Base-by-base conservation (phyloP, 352 stramenopile species). In the Phytophthora europaea region DNA sequence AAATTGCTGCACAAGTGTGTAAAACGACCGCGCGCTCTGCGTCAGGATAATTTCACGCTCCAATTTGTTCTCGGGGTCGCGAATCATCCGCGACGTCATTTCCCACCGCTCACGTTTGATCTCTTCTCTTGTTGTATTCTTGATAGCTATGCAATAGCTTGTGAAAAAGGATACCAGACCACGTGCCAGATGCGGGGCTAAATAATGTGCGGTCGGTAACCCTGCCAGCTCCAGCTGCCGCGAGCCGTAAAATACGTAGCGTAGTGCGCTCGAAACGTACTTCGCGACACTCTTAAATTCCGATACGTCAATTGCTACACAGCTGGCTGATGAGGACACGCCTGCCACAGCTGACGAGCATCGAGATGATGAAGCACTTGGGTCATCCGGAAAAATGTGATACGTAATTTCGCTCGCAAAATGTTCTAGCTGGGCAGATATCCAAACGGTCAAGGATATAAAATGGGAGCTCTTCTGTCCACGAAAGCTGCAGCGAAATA, bases 71-170 rank as follows among this genome's bases (percentile, higher is more conserved):
- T 93, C 84, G 1, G 85, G 83, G 40, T 94, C 87, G 9, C 89
- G 86, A 54, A 96, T 93, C 61, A 78, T 92, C 6, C 87, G 78
- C 26, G 78, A 79, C 18, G 77, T 78, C 82, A 94, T 90, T 59
- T 94, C 89, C 89, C 89, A 96, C 50, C 89, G 85, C 70, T 96
- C 89, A 2, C 89, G 86, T 48, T 94, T 94, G 56, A 96, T 83
- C 80, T 96, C 87, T 58, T 94, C 86, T 36, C 81, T 78, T 28
- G 88, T 83, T 8, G 80, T 83, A 20, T 82, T 87, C 55, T 89
- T 90, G 65, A 96, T 89, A 6, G 89, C 84, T 45, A 80, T 81
- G 16, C 77, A 87, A 52, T 96, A 96, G 57, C 68, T 92, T 13
- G 67, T 67, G 58, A 94, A 75, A 54, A 92, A 93, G 1, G 78